These are phyloP conservation scores for Curvularia spicifera DNA, from an alignment of 2,329 filamentous ascomycete genomes.

Conservation along the genomic window DNA sequence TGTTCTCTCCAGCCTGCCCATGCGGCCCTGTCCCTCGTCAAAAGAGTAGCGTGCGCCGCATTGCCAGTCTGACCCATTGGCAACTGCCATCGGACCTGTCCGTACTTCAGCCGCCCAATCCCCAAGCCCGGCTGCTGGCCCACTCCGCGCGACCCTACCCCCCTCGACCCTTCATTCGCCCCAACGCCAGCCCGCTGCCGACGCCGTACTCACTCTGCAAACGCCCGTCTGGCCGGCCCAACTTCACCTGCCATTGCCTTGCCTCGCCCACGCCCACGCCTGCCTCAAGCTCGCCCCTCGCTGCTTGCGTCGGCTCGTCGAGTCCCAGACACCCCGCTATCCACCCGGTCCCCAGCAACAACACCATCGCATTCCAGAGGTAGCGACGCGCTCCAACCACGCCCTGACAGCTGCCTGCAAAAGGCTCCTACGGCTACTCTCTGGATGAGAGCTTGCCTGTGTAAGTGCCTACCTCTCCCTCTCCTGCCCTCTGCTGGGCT, in stretches of 20 bases:
- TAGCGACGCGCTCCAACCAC: slow-evolving; percentile 16
- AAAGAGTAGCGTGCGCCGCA: slow-evolving; percentile 16
- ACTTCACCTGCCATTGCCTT: background rate
- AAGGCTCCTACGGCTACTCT: slow-evolving; percentile 17
- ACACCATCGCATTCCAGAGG: slow-evolving; percentile 11
- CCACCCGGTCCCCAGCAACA: slow-evolving; percentile 29
- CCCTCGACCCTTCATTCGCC: slow-evolving; percentile 3
- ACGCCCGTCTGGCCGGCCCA: background rate
- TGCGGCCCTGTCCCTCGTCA: slow-evolving; percentile 13
- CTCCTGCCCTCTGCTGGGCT: too few relatives aligned
- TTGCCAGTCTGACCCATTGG: slow-evolving; percentile 20
- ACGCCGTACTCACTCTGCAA: slow-evolving; percentile 2
- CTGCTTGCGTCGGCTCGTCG: slow-evolving; percentile 19
- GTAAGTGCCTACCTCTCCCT: slow-evolving; percentile 29
- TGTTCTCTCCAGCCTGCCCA: slow-evolving; percentile 10
- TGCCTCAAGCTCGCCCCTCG: slow-evolving; percentile 6
- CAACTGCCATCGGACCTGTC: slow-evolving; percentile 19
- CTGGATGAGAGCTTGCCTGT: slow-evolving; percentile 29
- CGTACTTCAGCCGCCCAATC: slow-evolving; percentile 14
- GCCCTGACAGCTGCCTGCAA: slow-evolving; percentile 19
- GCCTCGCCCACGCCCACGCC: background rate
- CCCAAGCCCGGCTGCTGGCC: slow-evolving; percentile 24
- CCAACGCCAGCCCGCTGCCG: slow-evolving; percentile 8
- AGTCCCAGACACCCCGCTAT: slow-evolving; percentile 38
- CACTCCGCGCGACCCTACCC: slow-evolving; percentile 16